Percentiles rank a stretch among this genome's conserved stretches.
phyloP scores from a whole-genome alignment of 129 eudicot species.

The Smallanthus sonchifolius region DNA sequence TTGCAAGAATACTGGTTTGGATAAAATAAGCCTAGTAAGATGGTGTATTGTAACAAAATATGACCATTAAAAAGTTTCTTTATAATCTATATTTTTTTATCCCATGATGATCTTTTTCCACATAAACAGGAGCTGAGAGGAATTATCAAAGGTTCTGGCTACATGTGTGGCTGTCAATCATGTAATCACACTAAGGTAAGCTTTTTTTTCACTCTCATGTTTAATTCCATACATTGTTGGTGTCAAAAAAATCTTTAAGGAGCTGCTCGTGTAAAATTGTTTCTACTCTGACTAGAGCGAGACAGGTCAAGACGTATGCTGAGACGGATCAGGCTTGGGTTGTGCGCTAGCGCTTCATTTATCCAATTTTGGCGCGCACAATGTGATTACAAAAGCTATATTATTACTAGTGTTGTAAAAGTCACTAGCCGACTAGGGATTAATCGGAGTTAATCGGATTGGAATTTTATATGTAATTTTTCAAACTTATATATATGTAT shows the following conservation, averaged over 20 bases:
- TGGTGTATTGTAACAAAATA: neutral
- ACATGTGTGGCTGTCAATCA: slow-evolving; percentile 74
- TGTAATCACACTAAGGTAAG: slow-evolving; percentile 71
- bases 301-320: neutral
- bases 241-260: neutral
- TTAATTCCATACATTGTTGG: neutral
- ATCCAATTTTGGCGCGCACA: neutral
- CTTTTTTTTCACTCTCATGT: neutral
- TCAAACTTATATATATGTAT: too few species aligned
- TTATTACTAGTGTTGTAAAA: too few species aligned
- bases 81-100: neutral
- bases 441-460: too few species aligned
- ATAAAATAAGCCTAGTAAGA: neutral
- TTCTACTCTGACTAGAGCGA: neutral
- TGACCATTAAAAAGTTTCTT: neutral
- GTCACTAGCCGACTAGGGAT: too few species aligned
- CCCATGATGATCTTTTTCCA: neutral
- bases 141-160: slow-evolving; percentile 79
- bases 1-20: neutral
- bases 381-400: neutral
- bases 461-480: too few species aligned
- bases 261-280: neutral
- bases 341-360: neutral
- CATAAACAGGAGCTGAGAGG: slow-evolving; percentile 63
- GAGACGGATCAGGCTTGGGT: neutral